Evolutionary conservation across 2,329 filamentous ascomycete species (phyloP).

Genomic region (Didymella exigua): DNA sequence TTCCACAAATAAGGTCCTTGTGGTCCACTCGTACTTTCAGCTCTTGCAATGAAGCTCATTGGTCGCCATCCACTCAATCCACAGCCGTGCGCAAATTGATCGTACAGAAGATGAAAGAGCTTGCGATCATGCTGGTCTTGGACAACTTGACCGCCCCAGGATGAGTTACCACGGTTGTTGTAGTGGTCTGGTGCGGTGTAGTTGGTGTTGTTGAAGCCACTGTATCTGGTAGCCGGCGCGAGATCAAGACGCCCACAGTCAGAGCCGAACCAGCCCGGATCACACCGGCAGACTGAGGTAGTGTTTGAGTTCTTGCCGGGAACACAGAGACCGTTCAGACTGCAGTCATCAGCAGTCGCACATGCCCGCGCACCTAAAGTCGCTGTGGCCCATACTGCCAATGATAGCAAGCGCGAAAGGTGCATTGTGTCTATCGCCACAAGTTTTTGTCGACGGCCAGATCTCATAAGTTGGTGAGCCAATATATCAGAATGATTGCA

Average conservation of each 20-base stretch:
- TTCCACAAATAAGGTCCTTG: slow-evolving; percentile 54
- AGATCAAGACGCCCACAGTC: slow-evolving; percentile 57
- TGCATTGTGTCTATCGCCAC: neutral
- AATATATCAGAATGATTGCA: neutral
- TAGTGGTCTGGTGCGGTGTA: slow-evolving; percentile 19
- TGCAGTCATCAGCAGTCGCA: slow-evolving; percentile 47
- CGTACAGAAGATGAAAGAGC: slow-evolving; percentile 55
- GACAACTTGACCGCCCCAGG: slow-evolving; percentile 57
- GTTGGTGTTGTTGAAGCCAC: slow-evolving; percentile 56
- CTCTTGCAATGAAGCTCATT: slow-evolving; percentile 53
- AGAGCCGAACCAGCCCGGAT: slow-evolving; percentile 52
- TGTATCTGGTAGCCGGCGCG: slow-evolving; percentile 47
- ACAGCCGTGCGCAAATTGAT: slow-evolving; percentile 55
- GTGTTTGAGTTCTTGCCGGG: neutral
- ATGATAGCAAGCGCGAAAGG: neutral
- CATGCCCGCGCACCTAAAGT: slow-evolving; percentile 18
- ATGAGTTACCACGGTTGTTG: slow-evolving; percentile 48
- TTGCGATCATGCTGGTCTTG: slow-evolving; percentile 48
- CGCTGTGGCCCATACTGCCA: neutral
- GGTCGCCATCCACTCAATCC: slow-evolving; percentile 57
- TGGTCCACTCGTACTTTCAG: slow-evolving; percentile 53
- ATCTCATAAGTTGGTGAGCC: no score
- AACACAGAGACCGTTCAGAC: slow-evolving; percentile 49
- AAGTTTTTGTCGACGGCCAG: no score
- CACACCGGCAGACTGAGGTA: slow-evolving; percentile 31